These are phyloP conservation scores for Seminavis robusta DNA, from an alignment of 108 stramenopile species.

Conservation along the genomic window DNA sequence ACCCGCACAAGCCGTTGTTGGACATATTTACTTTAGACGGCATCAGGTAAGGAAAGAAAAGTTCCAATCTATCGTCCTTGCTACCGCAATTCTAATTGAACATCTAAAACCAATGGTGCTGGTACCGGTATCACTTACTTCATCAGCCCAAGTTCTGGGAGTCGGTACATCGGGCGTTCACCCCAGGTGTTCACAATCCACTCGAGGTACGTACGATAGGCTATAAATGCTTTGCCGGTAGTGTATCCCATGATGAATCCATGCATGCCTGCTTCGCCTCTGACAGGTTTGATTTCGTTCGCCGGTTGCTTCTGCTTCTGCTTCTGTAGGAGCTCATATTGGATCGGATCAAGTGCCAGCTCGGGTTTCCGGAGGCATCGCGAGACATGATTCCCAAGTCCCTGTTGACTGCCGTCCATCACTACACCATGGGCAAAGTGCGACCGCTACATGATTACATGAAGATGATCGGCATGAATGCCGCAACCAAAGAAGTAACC, in stretches of 20 bases:
- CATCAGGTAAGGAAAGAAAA: too few species aligned
- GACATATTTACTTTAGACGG: constrained; percentile 93
- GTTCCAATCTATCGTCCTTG: too few species aligned
- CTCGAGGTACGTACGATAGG: too few species aligned
- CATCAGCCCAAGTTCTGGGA: constrained; percentile 98
- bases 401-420: constrained; percentile 12
- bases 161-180: constrained; percentile 34
- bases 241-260: too few species aligned
- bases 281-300: too few species aligned
- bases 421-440: constrained; percentile 23
- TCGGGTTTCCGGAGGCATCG: constrained; percentile 23
- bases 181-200: constrained; percentile 60
- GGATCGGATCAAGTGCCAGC: constrained; percentile 17
- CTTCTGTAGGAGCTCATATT: constrained; percentile 14
- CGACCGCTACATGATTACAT: constrained; percentile 23
- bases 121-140: constrained; percentile 25
- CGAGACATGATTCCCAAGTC: constrained; percentile 5
- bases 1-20: constrained; percentile 78
- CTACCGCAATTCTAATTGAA: too few species aligned
- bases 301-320: too few species aligned
- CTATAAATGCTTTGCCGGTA: too few species aligned
- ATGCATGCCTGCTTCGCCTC: too few species aligned
- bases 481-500: constrained; percentile 6
- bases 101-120: not conserved
- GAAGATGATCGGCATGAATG: constrained; percentile 18